Base-by-base conservation (phyloP, 441 rosid genomes). In the Jatropha podagrica region DNA sequence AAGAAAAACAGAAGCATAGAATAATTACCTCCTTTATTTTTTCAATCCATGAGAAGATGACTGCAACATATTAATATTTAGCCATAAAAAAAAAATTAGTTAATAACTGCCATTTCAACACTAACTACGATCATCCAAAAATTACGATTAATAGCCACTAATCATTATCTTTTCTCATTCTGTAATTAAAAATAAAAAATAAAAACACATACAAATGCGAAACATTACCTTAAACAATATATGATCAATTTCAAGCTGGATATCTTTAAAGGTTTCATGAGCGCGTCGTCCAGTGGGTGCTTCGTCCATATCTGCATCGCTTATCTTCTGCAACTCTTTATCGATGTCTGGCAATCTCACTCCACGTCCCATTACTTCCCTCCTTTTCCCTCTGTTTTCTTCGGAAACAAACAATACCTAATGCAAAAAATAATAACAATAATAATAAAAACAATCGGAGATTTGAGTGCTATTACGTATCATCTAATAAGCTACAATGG, bases 221-320 rank as follows among this genome's bases (percentile, higher is more conserved):
- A n/a, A n/a, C n/a, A n/a, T n/a, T n/a, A n/a, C n/a, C n/a, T n/a
- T n/a, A n/a, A n/a, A n/a, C n/a, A n/a, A n/a, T n/a, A n/a, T n/a
- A n/a, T n/a, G n/a, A n/a, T n/a, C n/a, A n/a, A n/a, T n/a, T n/a
- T n/a, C n/a, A n/a, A n/a, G n/a, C n/a, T n/a, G n/a, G n/a, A n/a
- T n/a, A n/a, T n/a, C n/a, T n/a, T n/a, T n/a, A n/a, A n/a, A n/a
- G n/a, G n/a, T n/a, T n/a, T n/a, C n/a, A n/a, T 97, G 96, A 71
- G 88, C 97, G 18, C 81, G 88, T 76, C 93, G 85, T 78, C 99
- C 86, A 17, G 89, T 88, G 0, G 89, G 84, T 67, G 83, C 99
- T 65, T 91, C 87, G 66, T 93, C 99, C 87, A 88, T 90, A 37
- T 86, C 76, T 26, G 88, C 90, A 56, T 86, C 84, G 72, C 85